These are phyloP conservation scores for Pichia deserticola DNA, from an alignment of 805 yeast genomes.

Conservation along the genomic window DNA sequence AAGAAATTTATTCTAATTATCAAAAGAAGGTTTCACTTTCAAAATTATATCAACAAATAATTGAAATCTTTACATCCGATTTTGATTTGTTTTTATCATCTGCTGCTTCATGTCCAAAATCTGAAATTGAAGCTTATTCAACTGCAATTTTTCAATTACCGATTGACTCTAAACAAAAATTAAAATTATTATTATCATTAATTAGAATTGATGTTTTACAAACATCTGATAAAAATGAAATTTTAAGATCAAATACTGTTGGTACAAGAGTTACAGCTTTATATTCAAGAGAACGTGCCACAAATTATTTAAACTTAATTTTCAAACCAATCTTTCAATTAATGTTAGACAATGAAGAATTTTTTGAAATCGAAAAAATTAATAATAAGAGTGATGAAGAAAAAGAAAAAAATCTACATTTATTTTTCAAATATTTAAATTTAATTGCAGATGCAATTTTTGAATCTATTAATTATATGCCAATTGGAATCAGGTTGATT, in stretches of 20 bases:
- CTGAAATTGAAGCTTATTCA: conserved; percentile 66
- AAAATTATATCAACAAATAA: conserved; percentile 7
- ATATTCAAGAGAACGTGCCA: conserved; percentile 62
- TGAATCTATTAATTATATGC: conserved; percentile 48
- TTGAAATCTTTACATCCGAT: conserved; percentile 20
- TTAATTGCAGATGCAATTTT: conserved; percentile 54
- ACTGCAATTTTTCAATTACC: conserved; percentile 53
- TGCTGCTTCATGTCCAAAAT: conserved; percentile 55
- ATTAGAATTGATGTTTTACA: conserved; percentile 55
- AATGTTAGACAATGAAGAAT: conserved; percentile 40
- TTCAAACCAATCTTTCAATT: conserved; percentile 52
- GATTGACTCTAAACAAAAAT: conserved; percentile 32
- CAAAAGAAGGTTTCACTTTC: conserved; percentile 6
- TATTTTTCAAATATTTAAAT: conserved; percentile 50
- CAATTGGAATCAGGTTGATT: conserved; percentile 63
- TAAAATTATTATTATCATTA: conserved; percentile 43
- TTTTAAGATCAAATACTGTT: conserved; percentile 73
- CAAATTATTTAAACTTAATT: conserved; percentile 44
- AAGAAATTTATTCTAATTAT: conserved; percentile 19
- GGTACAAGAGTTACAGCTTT: conserved; percentile 71
- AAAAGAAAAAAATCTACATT: conserved; percentile 34
- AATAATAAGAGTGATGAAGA: conserved; percentile 26
- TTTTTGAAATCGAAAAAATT: conserved; percentile 44
- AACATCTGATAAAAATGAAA: conserved; percentile 59
- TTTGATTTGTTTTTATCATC: conserved; percentile 43